A percentile compares a stretch with the other conserved stretches of the same genome.
Conservation (phyloP, 129 eudicot species). For the Lonicera japonica region DNA sequence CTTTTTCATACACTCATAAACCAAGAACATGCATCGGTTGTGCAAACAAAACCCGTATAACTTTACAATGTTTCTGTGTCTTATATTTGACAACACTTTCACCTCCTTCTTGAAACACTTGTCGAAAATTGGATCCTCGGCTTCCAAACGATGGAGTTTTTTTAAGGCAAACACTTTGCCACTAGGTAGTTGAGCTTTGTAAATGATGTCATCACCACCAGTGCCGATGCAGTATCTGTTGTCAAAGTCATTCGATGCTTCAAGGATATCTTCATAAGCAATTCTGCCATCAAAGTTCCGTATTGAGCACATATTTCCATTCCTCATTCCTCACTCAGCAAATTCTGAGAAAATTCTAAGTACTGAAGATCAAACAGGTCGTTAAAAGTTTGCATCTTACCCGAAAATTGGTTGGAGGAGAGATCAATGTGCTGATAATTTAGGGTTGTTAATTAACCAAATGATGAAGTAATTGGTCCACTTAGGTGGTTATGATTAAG, state of each 20-base stretch:
- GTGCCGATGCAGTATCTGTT: not conserved
- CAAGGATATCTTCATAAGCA: not conserved
- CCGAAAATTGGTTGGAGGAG: not conserved
- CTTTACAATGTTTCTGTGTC: not conserved
- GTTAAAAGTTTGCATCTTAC: not conserved
- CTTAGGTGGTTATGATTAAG: too few species aligned
- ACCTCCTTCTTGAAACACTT: not conserved
- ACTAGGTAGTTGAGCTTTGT: not conserved
- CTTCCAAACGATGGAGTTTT: not conserved
- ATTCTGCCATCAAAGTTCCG: not conserved
- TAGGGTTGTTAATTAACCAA: too few species aligned
- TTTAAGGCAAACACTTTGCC: conserved; percentile 5
- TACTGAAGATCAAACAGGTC: not conserved
- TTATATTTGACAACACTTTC: not conserved
- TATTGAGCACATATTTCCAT: not conserved
- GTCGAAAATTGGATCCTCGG: not conserved
- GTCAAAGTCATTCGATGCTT: not conserved
- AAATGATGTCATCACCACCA: not conserved
- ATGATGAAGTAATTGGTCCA: too few species aligned
- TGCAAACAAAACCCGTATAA: conserved; percentile 8
- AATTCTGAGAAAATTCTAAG: not conserved
- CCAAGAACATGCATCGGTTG: conserved; percentile 2
- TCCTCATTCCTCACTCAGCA: not conserved
- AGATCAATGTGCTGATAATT: not conserved
- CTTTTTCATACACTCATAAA: conserved; percentile 8